Evolutionary conservation across 192 early-diverging fungal species (phyloP), one percentile per base, ranked within the genome.

Genomic region (Coemansia sp.): DNA sequence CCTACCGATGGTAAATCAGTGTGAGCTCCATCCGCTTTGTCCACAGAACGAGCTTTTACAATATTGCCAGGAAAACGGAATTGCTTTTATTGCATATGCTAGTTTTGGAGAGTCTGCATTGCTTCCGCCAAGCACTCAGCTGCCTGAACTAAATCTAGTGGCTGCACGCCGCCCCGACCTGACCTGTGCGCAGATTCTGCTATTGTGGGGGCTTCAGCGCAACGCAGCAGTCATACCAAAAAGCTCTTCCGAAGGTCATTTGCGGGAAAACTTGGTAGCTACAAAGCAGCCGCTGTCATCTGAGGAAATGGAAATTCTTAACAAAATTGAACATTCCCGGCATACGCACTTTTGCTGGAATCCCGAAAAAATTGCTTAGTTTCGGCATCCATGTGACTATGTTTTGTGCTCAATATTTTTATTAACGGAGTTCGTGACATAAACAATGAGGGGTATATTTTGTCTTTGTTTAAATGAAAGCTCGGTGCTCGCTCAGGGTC

Each of bases 191-290:
- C 71, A 81, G 48, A 69, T 86, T 3, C 57, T 88, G 31, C 63
- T 88, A 5, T 65, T 83, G 40, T 90, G 86, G 86, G 85, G 81
- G 11, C 60, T 88, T 8, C 85, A 88, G 32, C 84, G 82, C 64
- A 79, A 64, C 0, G 72, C 61, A 15, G 77, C 81, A 30, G 81
- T 88, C n/a, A 88, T 88, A 45, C 87, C 86, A 3, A 88, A 90
- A 51, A 81, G 83, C 5, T 80, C 70, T 20, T 60, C 51, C 41
- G 43, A 28, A 2, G 30, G 17, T 6, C 62, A 54, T 7, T 21
- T 77, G 30, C 55, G 36, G 20, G 74, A 77, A n/a, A 77, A 77
- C 37, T 9, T 64, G 20, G 12, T 42, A 6, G 52, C 34, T 6
- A 11, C 28, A 0, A 18, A 34, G 3, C 26, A 54, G 18, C 9